Conservation (phyloP, 495 filamentous ascomycete genomes). For the Podospora anserina region DNA sequence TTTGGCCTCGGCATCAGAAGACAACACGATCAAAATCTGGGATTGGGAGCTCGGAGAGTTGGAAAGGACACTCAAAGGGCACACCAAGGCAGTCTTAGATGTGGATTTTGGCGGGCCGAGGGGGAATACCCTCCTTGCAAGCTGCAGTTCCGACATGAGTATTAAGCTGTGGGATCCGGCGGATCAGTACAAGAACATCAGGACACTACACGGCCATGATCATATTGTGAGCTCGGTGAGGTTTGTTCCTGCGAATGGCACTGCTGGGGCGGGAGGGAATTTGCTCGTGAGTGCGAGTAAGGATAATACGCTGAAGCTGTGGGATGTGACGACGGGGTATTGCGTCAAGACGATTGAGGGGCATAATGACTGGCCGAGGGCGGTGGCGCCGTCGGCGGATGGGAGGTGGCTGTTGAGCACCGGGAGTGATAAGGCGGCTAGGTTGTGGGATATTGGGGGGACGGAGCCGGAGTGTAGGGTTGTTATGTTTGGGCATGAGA, state of each 20-base stretch:
- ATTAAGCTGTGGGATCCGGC: slow-evolving; percentile 93
- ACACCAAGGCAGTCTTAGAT: slow-evolving; percentile 81
- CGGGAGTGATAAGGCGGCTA: slow-evolving; percentile 70
- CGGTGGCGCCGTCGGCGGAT: slow-evolving; percentile 73
- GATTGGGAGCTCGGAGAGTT: slow-evolving; percentile 93
- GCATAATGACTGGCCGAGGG: slow-evolving; percentile 78
- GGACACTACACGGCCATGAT: slow-evolving; percentile 86
- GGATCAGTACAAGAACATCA: slow-evolving; percentile 92
- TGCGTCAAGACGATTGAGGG: slow-evolving; percentile 77
- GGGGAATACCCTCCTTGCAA: slow-evolving; percentile 75
- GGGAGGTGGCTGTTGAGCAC: slow-evolving; percentile 74
- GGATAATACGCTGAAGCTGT: slow-evolving; percentile 76
- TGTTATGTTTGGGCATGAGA: slow-evolving; percentile 80
- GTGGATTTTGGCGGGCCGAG: slow-evolving; percentile 81
- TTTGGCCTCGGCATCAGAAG: slow-evolving; percentile 83
- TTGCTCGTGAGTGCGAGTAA: slow-evolving; percentile 73
- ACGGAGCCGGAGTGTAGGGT: slow-evolving; percentile 66
- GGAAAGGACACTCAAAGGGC: slow-evolving; percentile 83
- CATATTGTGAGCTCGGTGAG: slow-evolving; percentile 79
- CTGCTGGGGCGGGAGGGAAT: slow-evolving; percentile 53
- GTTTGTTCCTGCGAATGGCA: slow-evolving; percentile 59
- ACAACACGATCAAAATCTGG: slow-evolving; percentile 86
- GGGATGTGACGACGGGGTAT: slow-evolving; percentile 87
- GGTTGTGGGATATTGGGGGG: slow-evolving; percentile 73
- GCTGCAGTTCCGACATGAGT: slow-evolving; percentile 78